These are phyloP conservation scores for Plenodomus tracheiphilus DNA, from an alignment of 2,329 filamentous ascomycete species.

Conservation along the genomic window DNA sequence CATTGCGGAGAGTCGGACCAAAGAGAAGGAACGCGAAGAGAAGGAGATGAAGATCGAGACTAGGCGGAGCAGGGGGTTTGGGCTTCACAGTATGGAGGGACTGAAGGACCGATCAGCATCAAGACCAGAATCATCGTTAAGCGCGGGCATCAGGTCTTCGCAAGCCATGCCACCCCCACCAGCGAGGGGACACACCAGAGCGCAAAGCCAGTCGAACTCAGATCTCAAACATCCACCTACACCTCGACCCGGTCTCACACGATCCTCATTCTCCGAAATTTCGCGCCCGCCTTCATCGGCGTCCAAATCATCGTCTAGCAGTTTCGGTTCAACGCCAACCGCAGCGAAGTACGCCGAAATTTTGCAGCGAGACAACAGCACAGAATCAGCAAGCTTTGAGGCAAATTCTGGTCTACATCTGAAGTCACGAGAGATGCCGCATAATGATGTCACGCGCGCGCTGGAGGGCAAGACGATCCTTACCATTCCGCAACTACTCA, in stretches of 20 bases:
- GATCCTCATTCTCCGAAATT: constrained; percentile 22
- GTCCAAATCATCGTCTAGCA: constrained; percentile 28
- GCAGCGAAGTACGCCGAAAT: constrained; percentile 38
- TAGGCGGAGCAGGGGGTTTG: constrained; percentile 47
- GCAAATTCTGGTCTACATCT: constrained; percentile 85
- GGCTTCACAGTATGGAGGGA: constrained; percentile 34
- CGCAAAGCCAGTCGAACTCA: constrained; percentile 21
- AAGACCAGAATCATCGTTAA: constrained; percentile 31
- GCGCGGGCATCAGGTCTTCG: constrained; percentile 23
- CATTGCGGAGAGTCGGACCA: constrained; percentile 67
- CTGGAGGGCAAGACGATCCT: constrained; percentile 77
- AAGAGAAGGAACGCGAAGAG: constrained; percentile 48
- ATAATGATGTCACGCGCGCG: constrained; percentile 76
- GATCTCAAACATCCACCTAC: constrained; percentile 18
- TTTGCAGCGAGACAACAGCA: constrained; percentile 46
- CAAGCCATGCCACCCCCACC: constrained; percentile 22
- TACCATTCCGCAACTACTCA: constrained; percentile 77
- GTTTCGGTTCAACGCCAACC: constrained; percentile 21
- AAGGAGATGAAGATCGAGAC: constrained; percentile 50
- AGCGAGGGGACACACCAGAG: constrained; percentile 11
- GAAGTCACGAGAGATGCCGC: constrained; percentile 79
- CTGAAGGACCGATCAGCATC: constrained; percentile 30
- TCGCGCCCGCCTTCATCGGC: constrained; percentile 23
- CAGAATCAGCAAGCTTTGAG: constrained; percentile 64
- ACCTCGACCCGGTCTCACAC: constrained; percentile 26